Evolutionary conservation across 345 rosid species (phyloP), one percentile per base, ranked within the genome.

Genomic region (Mangifera indica): DNA sequence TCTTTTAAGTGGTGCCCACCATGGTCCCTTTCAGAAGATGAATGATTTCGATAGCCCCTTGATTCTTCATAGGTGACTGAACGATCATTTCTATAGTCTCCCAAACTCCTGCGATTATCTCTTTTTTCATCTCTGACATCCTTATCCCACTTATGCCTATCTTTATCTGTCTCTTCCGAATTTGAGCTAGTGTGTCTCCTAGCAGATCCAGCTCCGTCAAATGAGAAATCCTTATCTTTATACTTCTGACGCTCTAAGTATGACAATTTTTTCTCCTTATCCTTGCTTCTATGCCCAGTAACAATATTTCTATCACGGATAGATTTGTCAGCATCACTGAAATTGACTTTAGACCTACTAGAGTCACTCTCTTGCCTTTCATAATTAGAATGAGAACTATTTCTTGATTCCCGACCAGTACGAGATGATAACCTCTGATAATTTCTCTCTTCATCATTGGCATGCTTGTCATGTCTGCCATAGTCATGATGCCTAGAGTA

Each of bases 401-500:
- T 65, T 72, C 79, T 85, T 13, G 81, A 86, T n/a, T 82, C 94
- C 60, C 85, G 76, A 74, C 69, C 81, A 70, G 84, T 76, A 60
- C 78, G 85, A 72, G 77, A 82, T 25, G 88, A 75, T 49, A 75
- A 60, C 74, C 60, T 76, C 66, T 71, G 79, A 66, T 76, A 57
- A 58, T 63, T 80, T 57, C 87, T 77, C 10, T 81, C 79, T 63
- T 81, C 84, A 32, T 77, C 83, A 80, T 78, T 81, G n/a, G 34
- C 83, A 80, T 71, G 74, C 73, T 77, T 86, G 67, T 81, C 90
- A 67, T 75, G 74, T 76, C 87, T 83, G 48, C 70, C 67, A 71
- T 83, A 76, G 57, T 87, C 93, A 71, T 83, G 85, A 45, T 79
- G 87, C 81, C 84, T 87, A 69, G 85, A 80, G 75, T 85, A 78